Percentiles rank a stretch among this genome's conserved stretches.
Evolutionary conservation across 2,329 filamentous ascomycete species (phyloP).

Genomic region (Thielaviopsis musarum): DNA sequence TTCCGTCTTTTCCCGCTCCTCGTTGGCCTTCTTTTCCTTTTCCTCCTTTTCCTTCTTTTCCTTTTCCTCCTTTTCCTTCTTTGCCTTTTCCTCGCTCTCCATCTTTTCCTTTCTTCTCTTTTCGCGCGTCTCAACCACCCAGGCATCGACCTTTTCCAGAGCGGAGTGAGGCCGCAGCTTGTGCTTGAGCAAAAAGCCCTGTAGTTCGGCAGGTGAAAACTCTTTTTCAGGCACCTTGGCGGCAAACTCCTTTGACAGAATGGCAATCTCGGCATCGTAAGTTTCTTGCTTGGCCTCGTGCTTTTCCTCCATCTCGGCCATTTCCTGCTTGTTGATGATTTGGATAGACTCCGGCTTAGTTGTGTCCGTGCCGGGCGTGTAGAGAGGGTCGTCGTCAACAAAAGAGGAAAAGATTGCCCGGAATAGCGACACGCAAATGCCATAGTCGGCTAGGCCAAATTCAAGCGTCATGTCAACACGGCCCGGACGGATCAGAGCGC

Average conservation of each 20-base stretch:
- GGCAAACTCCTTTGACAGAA: slow-evolving; percentile 32
- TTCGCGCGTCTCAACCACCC: slow-evolving; percentile 31
- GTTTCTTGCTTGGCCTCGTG: slow-evolving; percentile 14
- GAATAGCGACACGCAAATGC: slow-evolving; percentile 38
- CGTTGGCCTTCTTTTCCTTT: slow-evolving; percentile 16
- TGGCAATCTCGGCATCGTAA: slow-evolving; percentile 25
- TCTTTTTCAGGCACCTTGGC: slow-evolving; percentile 33
- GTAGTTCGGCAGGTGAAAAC: slow-evolving; percentile 44
- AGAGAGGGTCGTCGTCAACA: slow-evolving; percentile 25
- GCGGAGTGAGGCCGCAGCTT: slow-evolving; percentile 35
- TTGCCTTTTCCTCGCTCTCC: slow-evolving; percentile 17
- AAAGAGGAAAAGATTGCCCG: slow-evolving; percentile 37
- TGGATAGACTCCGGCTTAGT: background rate
- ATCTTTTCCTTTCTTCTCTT: slow-evolving; percentile 20
- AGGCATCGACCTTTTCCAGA: slow-evolving; percentile 28
- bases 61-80: slow-evolving; percentile 16
- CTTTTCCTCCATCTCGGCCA: slow-evolving; percentile 18
- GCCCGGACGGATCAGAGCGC: slow-evolving; percentile 44
- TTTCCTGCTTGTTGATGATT: slow-evolving; percentile 14
- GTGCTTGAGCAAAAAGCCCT: slow-evolving; percentile 39
- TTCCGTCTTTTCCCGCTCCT: slow-evolving; percentile 13
- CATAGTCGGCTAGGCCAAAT: slow-evolving; percentile 36
- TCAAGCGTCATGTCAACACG: slow-evolving; percentile 43
- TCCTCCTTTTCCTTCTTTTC: slow-evolving; percentile 20
- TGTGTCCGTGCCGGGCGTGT: background rate